Conservation (phyloP, 2,329 filamentous ascomycete genomes). For the Aschersonia sp. region DNA sequence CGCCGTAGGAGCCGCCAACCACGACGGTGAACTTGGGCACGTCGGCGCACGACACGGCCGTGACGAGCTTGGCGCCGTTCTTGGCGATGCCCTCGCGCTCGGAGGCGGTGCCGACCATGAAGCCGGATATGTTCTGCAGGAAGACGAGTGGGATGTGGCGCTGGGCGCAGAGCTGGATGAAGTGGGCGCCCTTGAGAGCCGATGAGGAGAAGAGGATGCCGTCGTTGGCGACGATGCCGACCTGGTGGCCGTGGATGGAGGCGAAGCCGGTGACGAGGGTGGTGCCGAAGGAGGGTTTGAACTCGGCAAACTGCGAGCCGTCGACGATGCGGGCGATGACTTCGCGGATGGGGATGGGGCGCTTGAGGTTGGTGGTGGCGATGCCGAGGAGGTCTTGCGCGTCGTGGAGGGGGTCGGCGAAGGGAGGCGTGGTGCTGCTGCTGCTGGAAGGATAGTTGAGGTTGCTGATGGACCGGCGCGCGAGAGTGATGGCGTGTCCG, state of each 20-base stretch:
- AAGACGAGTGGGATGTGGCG: conserved; percentile 83
- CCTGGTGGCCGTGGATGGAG: conserved; percentile 73
- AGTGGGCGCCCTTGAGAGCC: conserved; percentile 87
- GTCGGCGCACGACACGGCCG: conserved; percentile 82
- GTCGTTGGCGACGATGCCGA: conserved; percentile 92
- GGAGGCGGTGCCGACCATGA: conserved; percentile 92
- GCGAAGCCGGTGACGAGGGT: conserved; percentile 90
- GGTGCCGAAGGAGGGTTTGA: conserved; percentile 81
- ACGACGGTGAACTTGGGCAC: conserved; percentile 97
- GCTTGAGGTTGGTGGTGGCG: conserved; percentile 77
- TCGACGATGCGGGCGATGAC: conserved; percentile 90
- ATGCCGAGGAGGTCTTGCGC: conserved; percentile 74
- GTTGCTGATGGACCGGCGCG: conserved; percentile 70
- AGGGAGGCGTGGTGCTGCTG: conserved; percentile 15
- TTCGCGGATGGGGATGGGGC: conserved; percentile 74
- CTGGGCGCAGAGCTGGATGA: conserved; percentile 88
- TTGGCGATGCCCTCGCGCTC: conserved; percentile 95
- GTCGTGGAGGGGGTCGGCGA: conserved; percentile 67
- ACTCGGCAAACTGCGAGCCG: conserved; percentile 79
- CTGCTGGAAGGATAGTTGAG: conserved; percentile 64
- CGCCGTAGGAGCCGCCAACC: conserved; percentile 83
- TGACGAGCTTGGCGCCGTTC: conserved; percentile 93
- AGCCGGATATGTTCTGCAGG: conserved; percentile 91
- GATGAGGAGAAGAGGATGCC: conserved; percentile 87
- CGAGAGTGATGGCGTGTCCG: conserved; percentile 77